Percentiles rank a stretch among this genome's conserved stretches.
Conservation (phyloP, 768 basidiomycete species). For the Hericium coralloides region DNA sequence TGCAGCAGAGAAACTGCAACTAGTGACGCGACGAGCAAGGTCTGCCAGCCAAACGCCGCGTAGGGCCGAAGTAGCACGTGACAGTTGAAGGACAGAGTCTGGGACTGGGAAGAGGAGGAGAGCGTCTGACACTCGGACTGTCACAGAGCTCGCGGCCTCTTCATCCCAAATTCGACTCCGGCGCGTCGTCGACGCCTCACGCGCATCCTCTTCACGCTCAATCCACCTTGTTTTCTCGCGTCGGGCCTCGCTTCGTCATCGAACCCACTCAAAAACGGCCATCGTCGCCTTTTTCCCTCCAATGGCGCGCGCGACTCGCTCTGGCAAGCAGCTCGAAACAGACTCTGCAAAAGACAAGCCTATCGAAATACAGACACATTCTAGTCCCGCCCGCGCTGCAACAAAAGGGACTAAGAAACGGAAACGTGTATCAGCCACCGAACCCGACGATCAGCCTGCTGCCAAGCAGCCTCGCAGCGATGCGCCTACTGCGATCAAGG, state of each 20-base stretch:
- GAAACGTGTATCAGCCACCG: slow-evolving; percentile 45
- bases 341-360: slow-evolving; percentile 23
- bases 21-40: neutral
- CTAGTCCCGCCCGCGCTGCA: slow-evolving; percentile 18
- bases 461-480: slow-evolving; percentile 41
- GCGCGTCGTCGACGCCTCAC: slow-evolving; percentile 19
- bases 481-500: slow-evolving; percentile 17
- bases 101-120: slow-evolving; percentile 4
- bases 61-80: slow-evolving; percentile 3
- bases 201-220: slow-evolving; percentile 3
- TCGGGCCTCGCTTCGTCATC: slow-evolving; percentile 5
- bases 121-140: neutral
- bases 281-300: slow-evolving; percentile 4
- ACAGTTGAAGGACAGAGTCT: neutral
- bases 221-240: neutral
- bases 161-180: too few species aligned
- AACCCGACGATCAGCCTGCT: slow-evolving; percentile 38
- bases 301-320: slow-evolving; percentile 78
- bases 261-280: neutral
- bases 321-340: slow-evolving; percentile 34
- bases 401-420: slow-evolving; percentile 48
- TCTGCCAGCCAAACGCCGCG: neutral
- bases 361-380: slow-evolving; percentile 7
- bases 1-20: neutral
- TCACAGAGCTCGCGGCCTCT: neutral